Percentiles rank a stretch among this genome's conserved stretches.
phyloP scores from a whole-genome alignment of 2,329 filamentous ascomycete genomes.

The Fusarium sp. region DNA sequence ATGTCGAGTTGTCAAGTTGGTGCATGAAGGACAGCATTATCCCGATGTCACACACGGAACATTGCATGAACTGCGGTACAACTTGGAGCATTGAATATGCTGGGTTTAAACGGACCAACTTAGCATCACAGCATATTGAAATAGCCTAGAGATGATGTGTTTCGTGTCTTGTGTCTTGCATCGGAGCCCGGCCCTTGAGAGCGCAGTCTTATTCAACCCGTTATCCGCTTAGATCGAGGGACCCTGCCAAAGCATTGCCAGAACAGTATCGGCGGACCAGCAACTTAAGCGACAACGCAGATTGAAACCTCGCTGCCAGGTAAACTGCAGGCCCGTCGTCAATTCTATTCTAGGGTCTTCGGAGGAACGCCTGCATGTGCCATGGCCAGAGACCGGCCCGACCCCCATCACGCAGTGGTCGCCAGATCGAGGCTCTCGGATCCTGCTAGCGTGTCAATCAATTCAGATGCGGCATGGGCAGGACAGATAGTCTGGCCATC shows the following conservation, averaged over 20 bases:
- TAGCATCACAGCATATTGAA: neutral
- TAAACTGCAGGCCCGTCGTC: neutral
- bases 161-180: neutral
- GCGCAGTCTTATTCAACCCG: neutral
- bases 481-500: conserved; percentile 13
- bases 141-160: neutral
- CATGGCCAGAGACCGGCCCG: neutral
- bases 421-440: conserved; percentile 7
- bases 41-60: conserved; percentile 1
- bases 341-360: neutral
- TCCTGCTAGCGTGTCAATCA: neutral
- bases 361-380: neutral
- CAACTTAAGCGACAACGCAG: neutral
- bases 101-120: neutral
- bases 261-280: neutral
- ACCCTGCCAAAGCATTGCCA: neutral
- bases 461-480: neutral
- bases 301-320: neutral
- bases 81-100: neutral
- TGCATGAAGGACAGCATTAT: neutral
- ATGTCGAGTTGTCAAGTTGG: neutral
- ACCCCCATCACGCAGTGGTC: conserved; percentile 1
- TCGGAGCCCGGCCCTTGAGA: neutral
- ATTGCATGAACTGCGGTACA: neutral
- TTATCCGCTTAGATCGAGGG: neutral